Conservation (phyloP, 306 rosid genomes). For the Lotus japonicus region DNA sequence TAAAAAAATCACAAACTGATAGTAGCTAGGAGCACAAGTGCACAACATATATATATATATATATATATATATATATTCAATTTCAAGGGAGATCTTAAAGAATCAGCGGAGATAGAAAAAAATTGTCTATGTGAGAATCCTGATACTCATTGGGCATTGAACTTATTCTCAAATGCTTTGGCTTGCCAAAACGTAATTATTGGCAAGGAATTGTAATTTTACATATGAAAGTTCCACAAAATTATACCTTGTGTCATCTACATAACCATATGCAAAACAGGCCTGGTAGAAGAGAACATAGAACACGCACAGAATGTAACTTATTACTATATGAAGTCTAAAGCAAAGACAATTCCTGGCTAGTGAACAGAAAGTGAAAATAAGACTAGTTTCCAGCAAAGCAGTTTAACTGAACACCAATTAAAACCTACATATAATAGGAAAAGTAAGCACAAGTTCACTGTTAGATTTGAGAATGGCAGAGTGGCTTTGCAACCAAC, state of each 20-base stretch:
- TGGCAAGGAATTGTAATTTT: not conserved
- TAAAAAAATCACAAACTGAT: too few species aligned
- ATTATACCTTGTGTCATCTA: not conserved
- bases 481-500: constrained; percentile 48
- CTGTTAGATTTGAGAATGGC: constrained; percentile 22
- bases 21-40: too few species aligned
- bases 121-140: too few species aligned
- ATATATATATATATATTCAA: too few species aligned
- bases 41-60: too few species aligned
- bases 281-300: not conserved
- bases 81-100: too few species aligned
- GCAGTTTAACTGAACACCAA: not conserved
- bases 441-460: not conserved
- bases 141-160: too few species aligned
- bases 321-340: not conserved
- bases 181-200: not conserved
- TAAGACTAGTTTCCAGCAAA: not conserved
- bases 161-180: too few species aligned
- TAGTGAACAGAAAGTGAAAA: not conserved
- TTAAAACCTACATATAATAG: not conserved
- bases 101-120: too few species aligned
- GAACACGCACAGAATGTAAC: not conserved
- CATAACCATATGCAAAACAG: not conserved
- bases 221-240: not conserved
- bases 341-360: not conserved